phyloP scores from a whole-genome alignment of 2,329 filamentous ascomycete species.

The Colletotrichum chlorophyti region DNA sequence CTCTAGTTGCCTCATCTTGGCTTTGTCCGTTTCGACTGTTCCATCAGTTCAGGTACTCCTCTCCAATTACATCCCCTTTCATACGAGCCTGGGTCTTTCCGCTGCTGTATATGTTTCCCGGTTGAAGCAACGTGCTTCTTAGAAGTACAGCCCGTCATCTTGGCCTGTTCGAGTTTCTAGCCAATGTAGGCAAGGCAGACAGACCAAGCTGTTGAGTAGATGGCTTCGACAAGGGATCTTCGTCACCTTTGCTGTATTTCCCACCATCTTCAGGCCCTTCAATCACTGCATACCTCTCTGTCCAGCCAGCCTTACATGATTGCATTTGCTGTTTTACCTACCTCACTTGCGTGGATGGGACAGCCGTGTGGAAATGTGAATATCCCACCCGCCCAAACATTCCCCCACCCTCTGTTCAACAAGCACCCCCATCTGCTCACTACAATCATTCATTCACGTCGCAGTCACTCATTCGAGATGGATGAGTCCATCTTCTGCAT shows the following conservation, averaged over 20 bases:
- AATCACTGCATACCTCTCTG: background rate
- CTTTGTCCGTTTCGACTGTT: background rate
- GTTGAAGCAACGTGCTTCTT: too few species aligned
- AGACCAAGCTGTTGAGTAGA: too few species aligned
- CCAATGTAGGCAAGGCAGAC: too few species aligned
- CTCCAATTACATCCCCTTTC: background rate
- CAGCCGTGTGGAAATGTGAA: background rate
- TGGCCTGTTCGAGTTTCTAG: too few species aligned
- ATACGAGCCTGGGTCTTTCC: too few species aligned
- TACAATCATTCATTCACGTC: background rate
- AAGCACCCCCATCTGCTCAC: constrained; percentile 1
- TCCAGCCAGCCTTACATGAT: constrained; percentile 2
- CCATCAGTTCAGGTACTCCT: background rate
- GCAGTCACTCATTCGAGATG: too few species aligned
- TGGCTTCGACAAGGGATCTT: too few species aligned
- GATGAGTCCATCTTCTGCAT: background rate
- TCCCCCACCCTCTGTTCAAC: constrained; percentile 1
- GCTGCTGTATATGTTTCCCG: too few species aligned
- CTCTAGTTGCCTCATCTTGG: background rate
- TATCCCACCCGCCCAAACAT: constrained; percentile 10
- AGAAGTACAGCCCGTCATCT: too few species aligned
- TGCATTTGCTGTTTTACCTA: background rate
- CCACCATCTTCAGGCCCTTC: background rate
- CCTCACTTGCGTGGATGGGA: constrained; percentile 2
- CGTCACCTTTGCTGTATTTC: too few species aligned